phyloP scores from a whole-genome alignment of 495 filamentous ascomycete genomes.

The Talaromyces borbonicus region DNA sequence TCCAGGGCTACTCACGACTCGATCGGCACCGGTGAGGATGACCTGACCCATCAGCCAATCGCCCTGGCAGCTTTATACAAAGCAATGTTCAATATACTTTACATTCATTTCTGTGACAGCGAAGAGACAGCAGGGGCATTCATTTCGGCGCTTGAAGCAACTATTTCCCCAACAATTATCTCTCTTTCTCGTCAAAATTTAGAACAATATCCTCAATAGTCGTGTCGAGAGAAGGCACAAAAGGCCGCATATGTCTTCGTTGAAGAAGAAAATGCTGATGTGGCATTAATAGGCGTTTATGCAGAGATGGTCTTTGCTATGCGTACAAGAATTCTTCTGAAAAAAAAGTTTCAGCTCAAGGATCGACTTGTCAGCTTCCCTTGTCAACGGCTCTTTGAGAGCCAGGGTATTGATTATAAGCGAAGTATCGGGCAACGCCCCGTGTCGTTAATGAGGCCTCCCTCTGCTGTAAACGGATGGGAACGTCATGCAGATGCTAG shows the following conservation, averaged over 20 bases:
- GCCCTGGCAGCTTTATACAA: slow-evolving; percentile 47
- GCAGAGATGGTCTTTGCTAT: slow-evolving; percentile 39
- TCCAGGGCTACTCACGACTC: slow-evolving; percentile 55
- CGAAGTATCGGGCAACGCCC: slow-evolving; percentile 27
- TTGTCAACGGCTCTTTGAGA: slow-evolving; percentile 43
- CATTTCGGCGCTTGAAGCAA: slow-evolving; percentile 36
- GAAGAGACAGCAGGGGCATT: slow-evolving; percentile 49
- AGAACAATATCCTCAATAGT: slow-evolving; percentile 28
- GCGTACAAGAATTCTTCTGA: slow-evolving; percentile 23
- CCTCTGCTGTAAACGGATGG: slow-evolving; percentile 47
- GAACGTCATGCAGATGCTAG: slow-evolving; percentile 49
- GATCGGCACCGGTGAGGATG: slow-evolving; percentile 50
- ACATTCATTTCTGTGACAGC: slow-evolving; percentile 46
- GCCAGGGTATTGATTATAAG: slow-evolving; percentile 40
- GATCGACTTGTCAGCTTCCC: slow-evolving; percentile 47
- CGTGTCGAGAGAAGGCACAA: slow-evolving; percentile 30
- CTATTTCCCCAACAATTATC: slow-evolving; percentile 36
- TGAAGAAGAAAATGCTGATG: slow-evolving; percentile 27
- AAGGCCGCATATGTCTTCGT: slow-evolving; percentile 39
- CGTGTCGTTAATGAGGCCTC: slow-evolving; percentile 47
- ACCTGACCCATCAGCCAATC: slow-evolving; percentile 53
- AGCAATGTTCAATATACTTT: slow-evolving; percentile 51
- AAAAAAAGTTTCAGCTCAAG: slow-evolving; percentile 23
- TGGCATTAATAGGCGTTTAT: slow-evolving; percentile 42
- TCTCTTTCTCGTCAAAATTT: slow-evolving; percentile 37